Evolutionary conservation across 2,329 filamentous ascomycete species (phyloP).

Genomic region (Laburnicola sp.): DNA sequence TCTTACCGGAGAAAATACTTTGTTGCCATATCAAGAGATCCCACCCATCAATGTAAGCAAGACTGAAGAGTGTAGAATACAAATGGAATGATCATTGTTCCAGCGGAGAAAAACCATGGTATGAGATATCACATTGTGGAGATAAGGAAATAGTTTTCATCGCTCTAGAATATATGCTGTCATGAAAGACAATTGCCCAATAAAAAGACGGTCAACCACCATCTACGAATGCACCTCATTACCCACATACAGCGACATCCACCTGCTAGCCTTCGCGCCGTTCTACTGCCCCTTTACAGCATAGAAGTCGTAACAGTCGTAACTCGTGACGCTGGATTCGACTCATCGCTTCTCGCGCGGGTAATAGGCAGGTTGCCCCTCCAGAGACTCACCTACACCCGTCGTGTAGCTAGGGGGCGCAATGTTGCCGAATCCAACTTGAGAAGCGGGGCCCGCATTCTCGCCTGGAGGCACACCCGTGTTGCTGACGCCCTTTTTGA

Average conservation of each 20-base stretch:
- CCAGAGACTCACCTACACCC: conserved; percentile 43
- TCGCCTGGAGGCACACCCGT: conserved; percentile 32
- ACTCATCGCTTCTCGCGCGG: conserved; percentile 38
- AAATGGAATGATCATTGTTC: too few species aligned
- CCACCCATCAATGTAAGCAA: too few species aligned
- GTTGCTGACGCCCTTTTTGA: conserved; percentile 34
- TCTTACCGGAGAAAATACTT: too few species aligned
- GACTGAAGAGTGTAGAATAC: too few species aligned
- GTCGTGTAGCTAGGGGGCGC: conserved; percentile 40
- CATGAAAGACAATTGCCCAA: background rate
- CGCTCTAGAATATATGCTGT: background rate
- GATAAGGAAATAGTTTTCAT: background rate
- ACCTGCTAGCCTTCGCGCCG: too few species aligned
- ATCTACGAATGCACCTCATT: background rate
- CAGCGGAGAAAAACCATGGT: too few species aligned
- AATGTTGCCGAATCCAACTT: conserved; percentile 43
- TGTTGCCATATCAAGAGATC: too few species aligned
- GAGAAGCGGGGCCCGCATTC: conserved; percentile 29
- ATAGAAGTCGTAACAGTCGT: conserved; percentile 4
- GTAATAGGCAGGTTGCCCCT: conserved; percentile 41
- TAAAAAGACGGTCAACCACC: background rate
- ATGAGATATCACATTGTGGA: too few species aligned
- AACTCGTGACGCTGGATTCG: background rate
- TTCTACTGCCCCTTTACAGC: too few species aligned
- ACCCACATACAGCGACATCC: background rate